Evolutionary conservation across 768 basidiomycete genomes (phyloP).

Genomic region (Auricularia heimuer): DNA sequence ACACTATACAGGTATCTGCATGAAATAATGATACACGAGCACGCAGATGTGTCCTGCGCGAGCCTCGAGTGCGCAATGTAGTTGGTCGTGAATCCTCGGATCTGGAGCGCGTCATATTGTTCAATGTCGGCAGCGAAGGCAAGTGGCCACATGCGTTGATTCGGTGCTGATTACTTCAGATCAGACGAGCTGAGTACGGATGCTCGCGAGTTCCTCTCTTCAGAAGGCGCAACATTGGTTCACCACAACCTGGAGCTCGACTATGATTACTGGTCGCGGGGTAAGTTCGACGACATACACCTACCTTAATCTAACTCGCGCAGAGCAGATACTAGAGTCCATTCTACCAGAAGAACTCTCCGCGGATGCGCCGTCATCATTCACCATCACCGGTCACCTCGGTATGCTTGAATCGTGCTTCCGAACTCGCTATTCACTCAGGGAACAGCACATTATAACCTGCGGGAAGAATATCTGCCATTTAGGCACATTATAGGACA

Average conservation of each 20-base stretch:
- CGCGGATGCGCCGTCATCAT: constrained; percentile 76
- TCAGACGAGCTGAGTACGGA: constrained; percentile 59
- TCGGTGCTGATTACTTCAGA: constrained; percentile 29
- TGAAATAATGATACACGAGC: constrained; percentile 12
- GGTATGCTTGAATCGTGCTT: constrained; percentile 33
- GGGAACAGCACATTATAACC: constrained; percentile 74
- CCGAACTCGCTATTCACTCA: neutral
- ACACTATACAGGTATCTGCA: no score
- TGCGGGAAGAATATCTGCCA: constrained; percentile 82
- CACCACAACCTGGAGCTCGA: constrained; percentile 53
- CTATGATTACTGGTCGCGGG: constrained; percentile 85
- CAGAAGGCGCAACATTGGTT: constrained; percentile 47
- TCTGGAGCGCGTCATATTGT: constrained; percentile 53
- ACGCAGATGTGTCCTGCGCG: constrained; percentile 50
- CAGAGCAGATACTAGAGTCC: constrained; percentile 77
- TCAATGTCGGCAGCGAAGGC: constrained; percentile 52
- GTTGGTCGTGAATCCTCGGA: constrained; percentile 38
- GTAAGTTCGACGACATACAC: constrained; percentile 30
- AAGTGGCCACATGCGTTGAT: constrained; percentile 5
- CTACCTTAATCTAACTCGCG: neutral
- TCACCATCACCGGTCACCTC: constrained; percentile 84
- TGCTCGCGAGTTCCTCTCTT: constrained; percentile 43
- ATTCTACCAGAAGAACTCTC: constrained; percentile 71
- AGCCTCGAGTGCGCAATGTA: constrained; percentile 59
- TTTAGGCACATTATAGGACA: constrained; percentile 89